A percentile compares a stretch with the other conserved stretches of the same genome.
Evolutionary conservation across 2,329 filamentous ascomycete genomes (phyloP).

Genomic region (Xylariales sp.): DNA sequence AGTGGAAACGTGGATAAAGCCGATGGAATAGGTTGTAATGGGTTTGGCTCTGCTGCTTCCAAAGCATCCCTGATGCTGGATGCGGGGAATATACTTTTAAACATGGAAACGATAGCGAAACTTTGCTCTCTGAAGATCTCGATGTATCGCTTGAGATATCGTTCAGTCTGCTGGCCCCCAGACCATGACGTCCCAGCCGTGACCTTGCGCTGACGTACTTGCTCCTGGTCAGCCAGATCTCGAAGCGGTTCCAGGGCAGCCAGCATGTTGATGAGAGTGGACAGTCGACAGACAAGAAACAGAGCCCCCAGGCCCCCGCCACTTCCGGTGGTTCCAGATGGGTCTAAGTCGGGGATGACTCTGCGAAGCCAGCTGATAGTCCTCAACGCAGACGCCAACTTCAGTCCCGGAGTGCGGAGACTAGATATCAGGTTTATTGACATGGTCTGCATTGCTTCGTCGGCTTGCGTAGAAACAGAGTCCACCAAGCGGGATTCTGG

Average conservation of each 20-base stretch:
- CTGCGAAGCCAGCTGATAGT: conserved; percentile 88
- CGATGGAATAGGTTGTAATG: conserved; percentile 62
- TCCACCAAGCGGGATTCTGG: conserved; percentile 70
- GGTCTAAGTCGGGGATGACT: conserved; percentile 74
- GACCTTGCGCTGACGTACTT: conserved; percentile 38
- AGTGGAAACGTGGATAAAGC: conserved; percentile 80
- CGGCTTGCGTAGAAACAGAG: conserved; percentile 71
- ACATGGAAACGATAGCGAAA: conserved; percentile 93
- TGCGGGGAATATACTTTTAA: conserved; percentile 78
- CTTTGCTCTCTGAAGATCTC: conserved; percentile 98
- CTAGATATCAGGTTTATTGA: conserved; percentile 76
- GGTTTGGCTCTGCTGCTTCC: conserved; percentile 26
- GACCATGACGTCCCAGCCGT: conserved; percentile 46
- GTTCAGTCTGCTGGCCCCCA: conserved; percentile 85
- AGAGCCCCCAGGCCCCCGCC: conserved; percentile 73
- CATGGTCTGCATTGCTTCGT: conserved; percentile 84
- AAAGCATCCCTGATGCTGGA: conserved; percentile 26
- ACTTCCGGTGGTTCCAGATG: conserved; percentile 29
- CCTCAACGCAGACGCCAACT: conserved; percentile 83
- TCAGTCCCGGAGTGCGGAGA: conserved; percentile 72
- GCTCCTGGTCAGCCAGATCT: conserved; percentile 87
- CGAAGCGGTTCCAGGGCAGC: conserved; percentile 79
- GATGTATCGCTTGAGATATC: conserved; percentile 90
- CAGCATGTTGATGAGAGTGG: conserved; percentile 73
- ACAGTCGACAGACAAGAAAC: conserved; percentile 81